Percentiles rank a stretch among this genome's conserved stretches.
These are phyloP conservation scores for Craspedostauros australis DNA, from an alignment of 108 stramenopile genomes.

Conservation along the genomic window DNA sequence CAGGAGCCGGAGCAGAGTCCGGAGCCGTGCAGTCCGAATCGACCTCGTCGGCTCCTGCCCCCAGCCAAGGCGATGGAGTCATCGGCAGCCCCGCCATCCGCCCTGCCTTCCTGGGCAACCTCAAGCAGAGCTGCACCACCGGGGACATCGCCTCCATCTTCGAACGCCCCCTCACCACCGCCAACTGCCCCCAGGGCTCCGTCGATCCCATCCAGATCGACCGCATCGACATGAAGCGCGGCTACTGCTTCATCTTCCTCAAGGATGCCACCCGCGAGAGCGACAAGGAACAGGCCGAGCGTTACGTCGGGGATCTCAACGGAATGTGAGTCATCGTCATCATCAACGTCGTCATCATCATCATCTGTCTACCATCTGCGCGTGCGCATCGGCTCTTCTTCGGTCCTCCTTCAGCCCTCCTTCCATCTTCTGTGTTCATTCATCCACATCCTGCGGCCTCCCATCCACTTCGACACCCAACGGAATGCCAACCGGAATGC, in stretches of 20 bases:
- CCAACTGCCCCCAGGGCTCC: slow-evolving; percentile 2
- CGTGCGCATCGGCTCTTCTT: too few species aligned
- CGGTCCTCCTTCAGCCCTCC: too few species aligned
- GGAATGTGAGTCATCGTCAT: slow-evolving; percentile 94
- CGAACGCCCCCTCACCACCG: slow-evolving; percentile 34
- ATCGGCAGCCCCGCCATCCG: slow-evolving; percentile 42
- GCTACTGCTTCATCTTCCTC: slow-evolving; percentile 80
- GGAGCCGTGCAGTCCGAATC: too few species aligned
- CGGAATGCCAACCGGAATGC: too few species aligned
- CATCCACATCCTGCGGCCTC: too few species aligned
- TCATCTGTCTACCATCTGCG: too few species aligned
- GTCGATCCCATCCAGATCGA: slow-evolving; percentile 47
- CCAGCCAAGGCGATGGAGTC: not conserved
- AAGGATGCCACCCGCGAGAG: slow-evolving; percentile 54
- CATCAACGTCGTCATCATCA: too few species aligned
- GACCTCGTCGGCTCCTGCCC: too few species aligned
- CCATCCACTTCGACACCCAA: too few species aligned
- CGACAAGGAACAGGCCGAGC: slow-evolving; percentile 63
- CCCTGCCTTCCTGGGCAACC: slow-evolving; percentile 72
- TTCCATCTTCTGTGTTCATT: too few species aligned
- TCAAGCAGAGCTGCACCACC: slow-evolving; percentile 34
- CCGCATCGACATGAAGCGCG: slow-evolving; percentile 75
- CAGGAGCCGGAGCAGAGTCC: too few species aligned
- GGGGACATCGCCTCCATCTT: slow-evolving; percentile 52
- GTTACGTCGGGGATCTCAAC: slow-evolving; percentile 60